Base-by-base conservation (phyloP, 306 rosid genomes). In the Ammopiptanthus mongolicus region DNA sequence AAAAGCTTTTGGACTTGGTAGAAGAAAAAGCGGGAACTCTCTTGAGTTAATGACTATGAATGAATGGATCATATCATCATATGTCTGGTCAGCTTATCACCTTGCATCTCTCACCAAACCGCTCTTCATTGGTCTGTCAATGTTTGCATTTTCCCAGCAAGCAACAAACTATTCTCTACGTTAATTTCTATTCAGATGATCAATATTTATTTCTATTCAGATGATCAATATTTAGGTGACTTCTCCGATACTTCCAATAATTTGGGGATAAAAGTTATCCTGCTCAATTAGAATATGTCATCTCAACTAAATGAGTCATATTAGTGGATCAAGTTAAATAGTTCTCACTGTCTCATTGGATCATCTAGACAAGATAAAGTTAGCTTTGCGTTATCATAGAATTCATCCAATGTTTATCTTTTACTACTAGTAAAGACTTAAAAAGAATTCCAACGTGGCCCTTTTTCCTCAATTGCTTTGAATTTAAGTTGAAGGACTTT, bases 381-480 rank as follows among this genome's bases (percentile, higher is more conserved):
- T n/a, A n/a, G n/a, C n/a, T n/a, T n/a, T n/a, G n/a, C n/a, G n/a
- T n/a, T n/a, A n/a, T n/a, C n/a, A n/a, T n/a, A n/a, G n/a, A n/a
- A n/a, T n/a, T n/a, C n/a, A n/a, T n/a, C n/a, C n/a, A 25, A 69
- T 29, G 46, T 3, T 36, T 53, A 56, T 31, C 53, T 67, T 78
- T 55, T 18, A n/a, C 5, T 64, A 25, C 28, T 0, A 18, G 41
- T n/a, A 15, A 67, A 73, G 17, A 58, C 66, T 64, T 18, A 4
- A 15, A 25, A 46, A 5, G 36, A 47, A 72, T 65, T 75, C 47
- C 7, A 4, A 3, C 5, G 3, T 39, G 11, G 5, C 4, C 31
- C 44, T 42, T 34, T 50, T 58, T 50, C 15, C 37, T 6, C 51
- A 42, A 31, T 87, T 84, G 81, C 91, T 87, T 87, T 73, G 78